These are phyloP conservation scores for Vigna hirtella DNA, from an alignment of 306 rosid genomes.

Conservation along the genomic window DNA sequence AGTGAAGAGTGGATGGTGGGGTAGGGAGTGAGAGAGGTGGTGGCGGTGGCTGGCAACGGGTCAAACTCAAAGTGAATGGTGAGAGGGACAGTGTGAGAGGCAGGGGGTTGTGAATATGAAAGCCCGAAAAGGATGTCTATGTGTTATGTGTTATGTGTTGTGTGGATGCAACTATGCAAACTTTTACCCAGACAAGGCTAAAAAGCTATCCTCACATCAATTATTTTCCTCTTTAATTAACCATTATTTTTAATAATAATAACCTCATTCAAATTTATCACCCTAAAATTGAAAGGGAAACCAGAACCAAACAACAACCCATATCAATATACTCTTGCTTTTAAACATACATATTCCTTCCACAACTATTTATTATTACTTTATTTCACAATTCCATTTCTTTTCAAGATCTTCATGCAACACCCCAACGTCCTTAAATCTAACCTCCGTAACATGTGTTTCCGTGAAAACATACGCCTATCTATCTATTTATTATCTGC, in stretches of 20 bases:
- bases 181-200: slow-evolving; percentile 32
- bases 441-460: neutral
- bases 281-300: slow-evolving; percentile 28
- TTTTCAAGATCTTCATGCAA: neutral
- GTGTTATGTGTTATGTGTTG: neutral
- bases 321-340: neutral
- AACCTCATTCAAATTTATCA: neutral
- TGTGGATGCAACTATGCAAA: slow-evolving; percentile 32
- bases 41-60: slow-evolving; percentile 88
- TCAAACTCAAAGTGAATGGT: slow-evolving; percentile 87
- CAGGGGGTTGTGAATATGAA: slow-evolving; percentile 52
- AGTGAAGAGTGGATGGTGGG: slow-evolving; percentile 57
- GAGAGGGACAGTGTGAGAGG: slow-evolving; percentile 50
- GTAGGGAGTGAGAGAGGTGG: slow-evolving; percentile 53
- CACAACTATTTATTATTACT: neutral
- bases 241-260: no score
- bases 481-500: no score
- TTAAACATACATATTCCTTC: neutral
- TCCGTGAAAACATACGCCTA: neutral
- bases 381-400: neutral
- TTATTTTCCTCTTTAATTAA: neutral
- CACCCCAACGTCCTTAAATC: neutral
- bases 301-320: neutral
- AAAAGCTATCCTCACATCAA: neutral
- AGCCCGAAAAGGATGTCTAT: slow-evolving; percentile 53